These are phyloP conservation scores for Phaeomoniella chlamydospora DNA, from an alignment of 2,329 filamentous ascomycete genomes.

Conservation along the genomic window DNA sequence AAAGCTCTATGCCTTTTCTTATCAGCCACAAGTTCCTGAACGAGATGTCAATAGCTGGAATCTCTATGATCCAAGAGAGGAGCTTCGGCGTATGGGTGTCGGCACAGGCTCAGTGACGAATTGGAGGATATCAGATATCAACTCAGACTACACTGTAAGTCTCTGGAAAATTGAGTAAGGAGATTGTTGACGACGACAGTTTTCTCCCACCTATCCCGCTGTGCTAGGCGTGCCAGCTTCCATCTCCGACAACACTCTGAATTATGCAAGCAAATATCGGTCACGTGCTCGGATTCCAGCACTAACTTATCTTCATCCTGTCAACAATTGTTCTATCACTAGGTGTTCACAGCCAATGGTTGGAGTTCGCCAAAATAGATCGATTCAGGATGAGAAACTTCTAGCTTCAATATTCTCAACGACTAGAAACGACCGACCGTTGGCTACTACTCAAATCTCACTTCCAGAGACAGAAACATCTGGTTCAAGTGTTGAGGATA, in stretches of 20 bases:
- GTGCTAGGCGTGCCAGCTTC: slow-evolving; percentile 70
- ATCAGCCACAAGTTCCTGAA: slow-evolving; percentile 57
- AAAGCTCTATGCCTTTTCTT: slow-evolving; percentile 81
- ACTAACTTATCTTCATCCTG: slow-evolving; percentile 83
- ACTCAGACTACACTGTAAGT: slow-evolving; percentile 60
- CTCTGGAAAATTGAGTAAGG: not conserved
- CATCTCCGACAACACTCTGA: slow-evolving; percentile 94
- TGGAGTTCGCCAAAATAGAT: slow-evolving; percentile 74
- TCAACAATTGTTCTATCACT: slow-evolving; percentile 95
- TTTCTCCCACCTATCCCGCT: slow-evolving; percentile 84
- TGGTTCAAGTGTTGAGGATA: slow-evolving; percentile 36
- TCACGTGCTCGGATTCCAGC: slow-evolving; percentile 80
- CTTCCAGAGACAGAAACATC: slow-evolving; percentile 27
- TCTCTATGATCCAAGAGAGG: slow-evolving; percentile 69
- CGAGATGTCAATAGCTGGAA: slow-evolving; percentile 65
- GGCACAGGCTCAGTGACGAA: slow-evolving; percentile 48
- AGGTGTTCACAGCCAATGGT: slow-evolving; percentile 85
- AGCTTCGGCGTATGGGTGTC: slow-evolving; percentile 80
- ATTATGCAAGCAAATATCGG: slow-evolving; percentile 80
- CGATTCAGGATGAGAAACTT: slow-evolving; percentile 88
- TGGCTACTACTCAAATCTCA: slow-evolving; percentile 21
- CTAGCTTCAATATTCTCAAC: slow-evolving; percentile 85
- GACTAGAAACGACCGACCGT: slow-evolving; percentile 32
- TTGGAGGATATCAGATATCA: slow-evolving; percentile 89
- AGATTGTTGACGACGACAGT: slow-evolving; percentile 26